Base-by-base conservation (phyloP, 2,329 filamentous ascomycete genomes). In the Cercospora zeina region DNA sequence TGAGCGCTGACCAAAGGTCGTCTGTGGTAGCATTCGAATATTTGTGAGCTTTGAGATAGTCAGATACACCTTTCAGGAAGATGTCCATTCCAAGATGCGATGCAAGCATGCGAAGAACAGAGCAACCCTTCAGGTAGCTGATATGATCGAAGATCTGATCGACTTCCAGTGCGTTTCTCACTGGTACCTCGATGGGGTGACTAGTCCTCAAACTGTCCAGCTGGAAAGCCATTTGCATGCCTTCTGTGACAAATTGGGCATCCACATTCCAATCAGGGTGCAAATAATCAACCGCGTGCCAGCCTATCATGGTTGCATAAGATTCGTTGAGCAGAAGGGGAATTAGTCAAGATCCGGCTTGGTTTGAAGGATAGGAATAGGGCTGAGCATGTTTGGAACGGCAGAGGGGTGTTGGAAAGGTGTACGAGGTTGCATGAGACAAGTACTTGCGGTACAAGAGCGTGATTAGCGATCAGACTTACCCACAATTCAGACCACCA, bases 81-180 rank as follows among this genome's bases (percentile, higher is more conserved):
- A 86, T 89, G 71, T 96, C 87, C 57, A 89, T 87, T 13, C 92
- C 92, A 16, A 99, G 85, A 76, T 97, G 90, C 71, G 89, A 88
- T 69, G 91, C 93, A 70, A 99, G 79, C 95, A 99, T 99, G 73
- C 95, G 89, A 73, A 99, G 95, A 63, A 95, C 90, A 1, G 93
- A 96, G 79, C 91, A 96, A 36, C 95, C 95, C 80, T 99, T 97
- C 65, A 96, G 83, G 75, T 97, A 99, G 78, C 90, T 96, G 77
- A 99, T 97, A 75, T 89, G 86, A 75, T 99, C 95, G 73, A 99
- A 99, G 68, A 97, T 96, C 77, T 99, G 95, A 76, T 97, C 96
- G 67, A 97, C 91, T 70, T 97, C 95, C 10, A 97, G 85, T 31
- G 93, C 95, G 75, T 97, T 93, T 70, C 87, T 88, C 31, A 99